Conservation (phyloP, 768 basidiomycete genomes). For the Jaapia argillacea region DNA sequence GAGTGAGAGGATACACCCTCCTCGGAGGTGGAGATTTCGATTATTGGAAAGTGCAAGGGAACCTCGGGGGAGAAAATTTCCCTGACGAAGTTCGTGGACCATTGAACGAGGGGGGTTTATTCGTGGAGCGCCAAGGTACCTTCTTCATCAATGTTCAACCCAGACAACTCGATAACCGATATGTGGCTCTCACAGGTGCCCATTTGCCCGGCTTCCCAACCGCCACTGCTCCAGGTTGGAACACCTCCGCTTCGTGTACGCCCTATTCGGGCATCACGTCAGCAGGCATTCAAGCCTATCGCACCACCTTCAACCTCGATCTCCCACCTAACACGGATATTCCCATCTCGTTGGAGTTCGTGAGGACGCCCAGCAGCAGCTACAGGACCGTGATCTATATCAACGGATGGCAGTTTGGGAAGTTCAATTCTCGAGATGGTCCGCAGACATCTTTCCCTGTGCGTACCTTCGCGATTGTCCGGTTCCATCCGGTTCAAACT, state of each 20-base stretch:
- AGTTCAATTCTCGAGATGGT: slow-evolving; percentile 12
- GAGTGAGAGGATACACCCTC: slow-evolving; percentile 17
- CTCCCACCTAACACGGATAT: slow-evolving; percentile 15
- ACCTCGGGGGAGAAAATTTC: slow-evolving; percentile 17
- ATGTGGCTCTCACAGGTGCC: slow-evolving; percentile 8
- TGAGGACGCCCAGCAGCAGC: slow-evolving; percentile 11
- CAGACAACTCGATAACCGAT: too few species aligned
- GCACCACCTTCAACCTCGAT: slow-evolving; percentile 17
- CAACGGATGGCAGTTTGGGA: slow-evolving; percentile 23
- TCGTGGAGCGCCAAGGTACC: slow-evolving; percentile 15
- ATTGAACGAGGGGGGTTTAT: slow-evolving; percentile 22
- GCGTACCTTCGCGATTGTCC: neutral
- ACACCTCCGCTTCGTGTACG: slow-evolving; percentile 7
- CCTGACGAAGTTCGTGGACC: slow-evolving; percentile 19
- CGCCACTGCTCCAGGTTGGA: slow-evolving; percentile 1
- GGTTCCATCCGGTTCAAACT: neutral
- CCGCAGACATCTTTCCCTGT: slow-evolving; percentile 11
- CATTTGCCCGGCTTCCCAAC: slow-evolving; percentile 18
- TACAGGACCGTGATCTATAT: slow-evolving; percentile 15
- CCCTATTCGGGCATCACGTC: slow-evolving; percentile 8
- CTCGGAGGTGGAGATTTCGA: slow-evolving; percentile 15
- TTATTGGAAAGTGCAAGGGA: slow-evolving; percentile 17
- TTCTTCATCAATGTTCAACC: neutral
- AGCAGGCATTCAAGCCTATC: slow-evolving; percentile 17
- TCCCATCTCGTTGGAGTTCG: slow-evolving; percentile 15